Conservation (phyloP, 352 stramenopile species). For the Phytophthora brassicae region DNA sequence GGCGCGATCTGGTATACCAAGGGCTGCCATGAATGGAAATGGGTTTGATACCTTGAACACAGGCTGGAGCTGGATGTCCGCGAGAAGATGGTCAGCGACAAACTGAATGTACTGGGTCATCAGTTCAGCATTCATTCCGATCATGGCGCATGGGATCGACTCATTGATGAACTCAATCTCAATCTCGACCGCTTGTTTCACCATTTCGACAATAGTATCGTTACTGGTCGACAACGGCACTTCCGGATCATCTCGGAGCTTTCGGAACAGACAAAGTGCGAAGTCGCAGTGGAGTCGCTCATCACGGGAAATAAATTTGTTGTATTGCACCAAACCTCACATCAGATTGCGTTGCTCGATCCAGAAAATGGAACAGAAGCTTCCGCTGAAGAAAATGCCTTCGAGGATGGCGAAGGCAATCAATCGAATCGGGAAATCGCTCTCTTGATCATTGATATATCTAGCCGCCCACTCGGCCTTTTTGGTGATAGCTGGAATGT, state of each 20-base stretch:
- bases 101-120: constrained; percentile 96
- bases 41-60: background rate
- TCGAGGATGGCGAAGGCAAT: constrained; percentile 93
- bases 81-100: constrained; percentile 87
- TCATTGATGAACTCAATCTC: constrained; percentile 92
- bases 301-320: constrained; percentile 93
- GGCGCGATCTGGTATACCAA: background rate
- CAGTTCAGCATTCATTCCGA: constrained; percentile 92
- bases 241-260: constrained; percentile 62
- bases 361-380: constrained; percentile 95
- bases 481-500: constrained; percentile 87
- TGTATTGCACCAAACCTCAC: constrained; percentile 90
- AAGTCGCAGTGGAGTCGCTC: constrained; percentile 95
- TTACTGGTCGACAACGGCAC: too few relatives aligned
- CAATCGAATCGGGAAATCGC: constrained; percentile 87
- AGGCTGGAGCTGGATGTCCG: background rate
- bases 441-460: constrained; percentile 80
- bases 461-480: constrained; percentile 92
- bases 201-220: too few relatives aligned
- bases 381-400: constrained; percentile 94
- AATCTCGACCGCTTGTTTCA: constrained; percentile 91
- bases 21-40: background rate
- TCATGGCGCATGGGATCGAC: constrained; percentile 90
- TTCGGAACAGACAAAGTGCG: constrained; percentile 91
- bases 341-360: constrained; percentile 94